Conservation (phyloP, 495 filamentous ascomycete species). For the Chaetomidium leptoderma region DNA sequence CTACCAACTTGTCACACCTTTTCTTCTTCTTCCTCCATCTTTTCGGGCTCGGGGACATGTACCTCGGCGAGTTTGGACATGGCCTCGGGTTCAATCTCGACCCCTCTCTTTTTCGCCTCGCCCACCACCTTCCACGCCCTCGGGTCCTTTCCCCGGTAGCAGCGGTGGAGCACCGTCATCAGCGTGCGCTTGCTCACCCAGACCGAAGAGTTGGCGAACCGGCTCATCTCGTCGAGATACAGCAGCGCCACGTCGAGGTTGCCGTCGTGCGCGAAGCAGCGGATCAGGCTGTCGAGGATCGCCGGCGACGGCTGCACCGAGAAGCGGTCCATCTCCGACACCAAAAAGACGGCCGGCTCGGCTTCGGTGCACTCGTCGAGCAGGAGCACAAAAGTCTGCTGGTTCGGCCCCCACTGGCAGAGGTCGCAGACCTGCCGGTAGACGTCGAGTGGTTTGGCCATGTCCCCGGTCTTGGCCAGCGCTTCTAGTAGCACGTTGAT, state of each 20-base stretch:
- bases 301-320: constrained; percentile 53
- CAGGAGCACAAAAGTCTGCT: constrained; percentile 62
- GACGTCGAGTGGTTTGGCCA: constrained; percentile 56
- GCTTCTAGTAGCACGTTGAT: constrained; percentile 62
- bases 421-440: constrained; percentile 69
- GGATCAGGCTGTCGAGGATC: constrained; percentile 67
- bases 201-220: constrained; percentile 4
- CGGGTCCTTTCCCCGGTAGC: constrained; percentile 38
- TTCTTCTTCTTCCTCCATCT: too few relatives aligned
- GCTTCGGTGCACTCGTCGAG: constrained; percentile 58
- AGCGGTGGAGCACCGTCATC: constrained; percentile 40
- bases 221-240: constrained; percentile 55
- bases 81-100: constrained; percentile 25
- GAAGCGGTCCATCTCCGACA: constrained; percentile 67
- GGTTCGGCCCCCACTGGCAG: constrained; percentile 54
- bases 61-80: too few relatives aligned
- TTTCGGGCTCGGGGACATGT: too few relatives aligned
- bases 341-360: constrained; percentile 61
- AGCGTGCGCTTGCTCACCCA: constrained; percentile 41
- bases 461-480: constrained; percentile 36
- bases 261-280: constrained; percentile 55
- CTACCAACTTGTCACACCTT: too few relatives aligned
- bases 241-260: constrained; percentile 55
- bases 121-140: constrained; percentile 43
- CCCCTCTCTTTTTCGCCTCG: constrained; percentile 33